A percentile compares a stretch with the other conserved stretches of the same genome.
Evolutionary conservation across 805 yeast genomes (phyloP).

Genomic region (Naumovozyma castellii): DNA sequence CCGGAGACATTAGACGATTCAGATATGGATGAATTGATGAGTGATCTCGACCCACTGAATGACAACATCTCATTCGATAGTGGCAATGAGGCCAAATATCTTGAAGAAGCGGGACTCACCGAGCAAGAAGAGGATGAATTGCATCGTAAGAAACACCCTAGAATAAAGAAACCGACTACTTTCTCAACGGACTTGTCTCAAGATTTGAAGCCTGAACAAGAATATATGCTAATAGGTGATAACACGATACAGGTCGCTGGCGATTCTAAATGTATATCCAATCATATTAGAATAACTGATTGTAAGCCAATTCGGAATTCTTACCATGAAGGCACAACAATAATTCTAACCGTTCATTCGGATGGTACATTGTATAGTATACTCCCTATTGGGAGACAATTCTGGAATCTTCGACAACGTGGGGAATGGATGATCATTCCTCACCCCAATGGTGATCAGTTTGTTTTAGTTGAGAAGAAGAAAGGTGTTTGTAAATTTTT

Average conservation of each 20-base stretch:
- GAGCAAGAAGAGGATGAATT: background rate
- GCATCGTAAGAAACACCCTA: background rate
- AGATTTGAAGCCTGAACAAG: background rate
- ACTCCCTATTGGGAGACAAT: background rate
- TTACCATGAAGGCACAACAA: background rate
- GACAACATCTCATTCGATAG: too few relatives aligned
- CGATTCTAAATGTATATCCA: conserved; percentile 3
- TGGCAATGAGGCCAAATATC: too few relatives aligned
- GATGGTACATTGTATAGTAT: background rate
- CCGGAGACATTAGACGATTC: conserved; percentile 25
- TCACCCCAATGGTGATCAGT: background rate
- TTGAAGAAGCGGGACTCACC: background rate
- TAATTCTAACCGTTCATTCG: background rate
- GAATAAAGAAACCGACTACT: too few relatives aligned
- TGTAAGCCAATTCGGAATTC: conserved; percentile 9
- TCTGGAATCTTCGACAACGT: background rate
- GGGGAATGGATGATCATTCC: background rate
- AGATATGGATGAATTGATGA: conserved; percentile 17
- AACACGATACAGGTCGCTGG: conserved; percentile 13
- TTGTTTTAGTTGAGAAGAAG: background rate
- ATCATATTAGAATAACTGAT: conserved; percentile 14
- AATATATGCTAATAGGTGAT: conserved; percentile 9
- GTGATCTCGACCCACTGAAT: conserved; percentile 1
- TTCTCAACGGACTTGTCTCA: too few relatives aligned
- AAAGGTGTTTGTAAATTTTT: conserved; percentile 1